A percentile compares a stretch with the other conserved stretches of the same genome.
These are phyloP conservation scores for Psilocybe subaeruginosa DNA, from an alignment of 768 basidiomycete species.

Conservation along the genomic window DNA sequence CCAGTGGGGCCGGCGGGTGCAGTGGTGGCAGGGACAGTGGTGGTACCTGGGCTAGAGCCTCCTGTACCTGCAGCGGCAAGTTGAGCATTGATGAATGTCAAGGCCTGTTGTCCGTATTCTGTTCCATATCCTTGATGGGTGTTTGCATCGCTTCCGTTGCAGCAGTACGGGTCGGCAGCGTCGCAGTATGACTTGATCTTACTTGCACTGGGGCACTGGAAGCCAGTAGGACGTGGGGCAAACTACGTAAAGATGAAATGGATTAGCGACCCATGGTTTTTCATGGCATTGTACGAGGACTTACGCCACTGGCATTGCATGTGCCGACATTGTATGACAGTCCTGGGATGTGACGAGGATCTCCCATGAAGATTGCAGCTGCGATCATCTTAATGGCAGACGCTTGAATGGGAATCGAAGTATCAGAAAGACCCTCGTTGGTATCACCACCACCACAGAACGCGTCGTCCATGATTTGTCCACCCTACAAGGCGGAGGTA, in stretches of 20 bases:
- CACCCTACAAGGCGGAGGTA: conserved; percentile 24
- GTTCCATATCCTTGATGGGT: conserved; percentile 35
- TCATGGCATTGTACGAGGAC: conserved; percentile 5
- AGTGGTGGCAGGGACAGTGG: conserved; percentile 4
- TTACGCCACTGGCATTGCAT: conserved; percentile 33
- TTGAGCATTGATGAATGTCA: conserved; percentile 32
- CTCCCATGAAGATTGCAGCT: conserved; percentile 37
- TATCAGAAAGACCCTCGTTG: conserved; percentile 30
- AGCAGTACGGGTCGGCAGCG: conserved; percentile 35
- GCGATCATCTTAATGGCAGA: conserved; percentile 33
- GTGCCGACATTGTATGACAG: conserved; percentile 36
- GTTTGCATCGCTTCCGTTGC: conserved; percentile 31
- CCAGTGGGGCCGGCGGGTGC: conserved; percentile 1
- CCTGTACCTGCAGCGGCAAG: conserved; percentile 23
- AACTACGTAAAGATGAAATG: conserved; percentile 19
- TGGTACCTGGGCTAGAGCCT: conserved; percentile 7
- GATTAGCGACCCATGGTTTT: not conserved
- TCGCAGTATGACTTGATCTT: conserved; percentile 29
- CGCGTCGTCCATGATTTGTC: conserved; percentile 36
- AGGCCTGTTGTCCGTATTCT: conserved; percentile 32
- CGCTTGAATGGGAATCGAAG: conserved; percentile 32
- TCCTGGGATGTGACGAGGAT: conserved; percentile 33
- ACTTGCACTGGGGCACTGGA: conserved; percentile 9
- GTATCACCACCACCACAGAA: conserved; percentile 36
- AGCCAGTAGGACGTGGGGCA: conserved; percentile 34